Evolutionary conservation across 1,284 basidiomycete genomes (phyloP).

Genomic region (Tremellales sp.): DNA sequence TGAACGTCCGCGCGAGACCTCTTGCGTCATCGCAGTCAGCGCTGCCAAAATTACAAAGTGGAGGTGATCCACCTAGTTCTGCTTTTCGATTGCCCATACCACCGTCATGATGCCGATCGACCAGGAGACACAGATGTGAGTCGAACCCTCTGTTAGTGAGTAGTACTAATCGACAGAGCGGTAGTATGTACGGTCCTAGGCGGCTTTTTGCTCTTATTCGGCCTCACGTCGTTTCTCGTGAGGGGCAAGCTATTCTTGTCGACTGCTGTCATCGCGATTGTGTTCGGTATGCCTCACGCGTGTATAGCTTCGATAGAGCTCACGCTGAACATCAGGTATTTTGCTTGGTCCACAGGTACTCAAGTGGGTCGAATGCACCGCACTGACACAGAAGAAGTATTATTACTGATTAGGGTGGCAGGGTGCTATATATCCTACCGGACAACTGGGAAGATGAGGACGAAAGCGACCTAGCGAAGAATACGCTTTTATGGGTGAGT

Average conservation of each 20-base stretch:
- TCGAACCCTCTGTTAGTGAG: not conserved
- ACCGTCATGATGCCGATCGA: not conserved
- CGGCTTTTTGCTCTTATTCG: conserved; percentile 17
- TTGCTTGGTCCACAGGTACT: conserved; percentile 15
- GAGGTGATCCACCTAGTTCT: not conserved
- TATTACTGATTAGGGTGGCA: no score
- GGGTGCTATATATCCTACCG: conserved; percentile 14
- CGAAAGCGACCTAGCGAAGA: conserved; percentile 15
- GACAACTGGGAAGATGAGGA: conserved; percentile 17
- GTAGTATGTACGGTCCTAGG: conserved; percentile 10
- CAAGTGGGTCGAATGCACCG: conserved; percentile 13
- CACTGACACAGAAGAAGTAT: no score
- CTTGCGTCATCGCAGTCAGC: no score
- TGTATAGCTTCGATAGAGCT: not conserved
- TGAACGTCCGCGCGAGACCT: no score
- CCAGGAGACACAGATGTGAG: not conserved
- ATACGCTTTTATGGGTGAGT: conserved; percentile 19
- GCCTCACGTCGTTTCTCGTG: conserved; percentile 17
- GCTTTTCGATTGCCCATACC: not conserved
- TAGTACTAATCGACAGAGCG: conserved; percentile 5
- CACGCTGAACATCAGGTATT: conserved; percentile 11
- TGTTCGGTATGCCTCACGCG: not conserved
- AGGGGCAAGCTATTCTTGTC: conserved; percentile 19
- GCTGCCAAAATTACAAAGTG: not conserved
- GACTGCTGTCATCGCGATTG: conserved; percentile 16